Percentiles rank a stretch among this genome's conserved stretches.
These are phyloP conservation scores for Hydrangea macrophylla DNA, from an alignment of 148 eudicot species.

Conservation along the genomic window DNA sequence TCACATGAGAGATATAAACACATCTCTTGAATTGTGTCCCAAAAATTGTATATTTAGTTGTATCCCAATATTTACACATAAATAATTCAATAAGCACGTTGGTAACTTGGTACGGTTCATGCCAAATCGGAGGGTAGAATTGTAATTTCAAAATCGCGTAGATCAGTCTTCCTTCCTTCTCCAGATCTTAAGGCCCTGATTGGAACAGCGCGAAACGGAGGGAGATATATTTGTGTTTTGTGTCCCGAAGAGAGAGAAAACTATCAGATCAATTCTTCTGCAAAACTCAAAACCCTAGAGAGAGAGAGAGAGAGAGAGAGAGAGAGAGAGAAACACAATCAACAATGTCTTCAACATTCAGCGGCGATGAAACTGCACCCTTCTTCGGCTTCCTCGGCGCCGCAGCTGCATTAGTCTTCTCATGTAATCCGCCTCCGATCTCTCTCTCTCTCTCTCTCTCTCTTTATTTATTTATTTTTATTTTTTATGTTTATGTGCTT, in stretches of 20 bases:
- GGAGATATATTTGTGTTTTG: not conserved
- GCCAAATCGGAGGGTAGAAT: not conserved
- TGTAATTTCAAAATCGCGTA: not conserved
- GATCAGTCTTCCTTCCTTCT: not conserved
- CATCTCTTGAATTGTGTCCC: not conserved
- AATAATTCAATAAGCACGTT: too few relatives aligned
- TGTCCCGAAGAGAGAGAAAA: not conserved
- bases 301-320: too few relatives aligned
- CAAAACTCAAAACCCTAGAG: conserved; percentile 4
- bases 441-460: too few relatives aligned
- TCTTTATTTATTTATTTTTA: too few relatives aligned
- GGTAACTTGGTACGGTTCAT: too few relatives aligned
- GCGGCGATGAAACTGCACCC: conserved; percentile 47
- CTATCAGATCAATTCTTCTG: conserved; percentile 15
- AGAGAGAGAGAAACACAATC: not conserved
- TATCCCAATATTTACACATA: too few relatives aligned
- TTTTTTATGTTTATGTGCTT: too few relatives aligned
- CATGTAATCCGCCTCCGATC: conserved; percentile 20
- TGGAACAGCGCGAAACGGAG: not conserved
- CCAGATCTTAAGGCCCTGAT: not conserved
- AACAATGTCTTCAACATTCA: conserved; percentile 27
- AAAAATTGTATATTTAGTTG: too few relatives aligned
- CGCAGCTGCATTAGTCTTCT: conserved; percentile 40
- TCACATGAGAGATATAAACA: not conserved
- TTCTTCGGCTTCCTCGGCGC: conserved; percentile 50